Base-by-base conservation (phyloP, 306 rosid genomes). In the Fragaria nilgerrensis region DNA sequence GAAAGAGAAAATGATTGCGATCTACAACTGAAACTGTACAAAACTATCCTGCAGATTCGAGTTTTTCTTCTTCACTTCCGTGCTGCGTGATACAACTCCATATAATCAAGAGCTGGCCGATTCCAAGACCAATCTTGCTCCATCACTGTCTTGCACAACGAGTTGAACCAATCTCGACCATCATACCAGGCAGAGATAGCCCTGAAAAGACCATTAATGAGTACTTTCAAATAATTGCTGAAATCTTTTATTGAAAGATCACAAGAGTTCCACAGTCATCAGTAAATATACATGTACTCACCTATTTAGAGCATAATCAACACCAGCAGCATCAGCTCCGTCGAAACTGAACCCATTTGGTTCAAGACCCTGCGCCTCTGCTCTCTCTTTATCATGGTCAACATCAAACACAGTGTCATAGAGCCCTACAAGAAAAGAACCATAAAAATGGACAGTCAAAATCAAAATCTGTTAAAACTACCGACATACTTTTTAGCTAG, bases 51-150 rank as follows among this genome's bases (percentile, higher is more conserved):
- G 79, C 13, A 55, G 73, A 66, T 27, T 66, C 67, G 50, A 81
- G 76, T 70, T 83, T 77, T 73, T 75, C 41, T 19, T 9, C 10
- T 71, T 71, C 89, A 81, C 75, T 89, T 96, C 55, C 88, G 78
- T 70, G 96, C 99, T 70, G 99, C 86, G 70, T 92, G 99, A 79
- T 92, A 96, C 82, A 96, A 97, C 81, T 96, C 98, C 91, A 92
- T 69, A 80, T 96, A 96, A 65, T 91, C 98, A 3, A 96, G 98
- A 43, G 99, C 96, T 41, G 99, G 99, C 23, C 92, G 89, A 71
- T 96, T 92, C 99, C 99, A 96, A 80, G 99, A 96, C 99, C 99
- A 96, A 77, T 96, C 97, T 88, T 91, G 99, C 89, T 92, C 94
- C 99, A 92, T 96, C 81, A 89, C 97, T 25, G 72, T 86, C 86